A percentile compares a stretch with the other conserved stretches of the same genome.
These are phyloP conservation scores for Colletotrichum orbiculare DNA, from an alignment of 2,329 filamentous ascomycete genomes.

Conservation along the genomic window DNA sequence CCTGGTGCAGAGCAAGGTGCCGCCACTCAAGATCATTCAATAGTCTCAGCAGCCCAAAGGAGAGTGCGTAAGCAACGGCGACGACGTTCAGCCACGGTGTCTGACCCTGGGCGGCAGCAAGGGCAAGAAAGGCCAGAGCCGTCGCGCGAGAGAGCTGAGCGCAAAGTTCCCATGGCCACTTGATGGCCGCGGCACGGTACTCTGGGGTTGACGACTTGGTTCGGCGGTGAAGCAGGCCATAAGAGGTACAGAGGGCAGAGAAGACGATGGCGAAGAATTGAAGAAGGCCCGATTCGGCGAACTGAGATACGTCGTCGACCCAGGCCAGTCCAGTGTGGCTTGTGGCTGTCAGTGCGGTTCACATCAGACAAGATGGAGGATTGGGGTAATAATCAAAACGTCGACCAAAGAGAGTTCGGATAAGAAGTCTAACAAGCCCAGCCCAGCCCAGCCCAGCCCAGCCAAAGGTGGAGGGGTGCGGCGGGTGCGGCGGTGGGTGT, in stretches of 20 bases:
- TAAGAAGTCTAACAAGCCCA: conserved; percentile 6
- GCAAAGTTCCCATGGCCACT: conserved; percentile 54
- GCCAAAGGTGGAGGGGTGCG: background rate
- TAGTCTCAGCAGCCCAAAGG: conserved; percentile 57
- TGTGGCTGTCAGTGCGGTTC: conserved; percentile 11
- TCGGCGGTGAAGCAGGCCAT: conserved; percentile 47
- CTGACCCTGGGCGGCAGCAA: conserved; percentile 48
- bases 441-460: too few species aligned
- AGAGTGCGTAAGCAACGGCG: conserved; percentile 53
- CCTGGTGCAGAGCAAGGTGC: conserved; percentile 58
- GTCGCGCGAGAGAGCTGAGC: conserved; percentile 54
- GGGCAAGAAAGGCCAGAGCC: conserved; percentile 52
- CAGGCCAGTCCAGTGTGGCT: conserved; percentile 42
- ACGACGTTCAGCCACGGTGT: conserved; percentile 51
- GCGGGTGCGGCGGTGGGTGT: background rate
- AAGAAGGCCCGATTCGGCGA: conserved; percentile 54
- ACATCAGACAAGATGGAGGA: background rate
- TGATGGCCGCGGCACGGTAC: conserved; percentile 51
- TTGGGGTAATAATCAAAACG: background rate
- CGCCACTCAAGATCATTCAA: conserved; percentile 56
- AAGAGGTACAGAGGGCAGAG: conserved; percentile 50
- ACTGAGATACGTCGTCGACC: conserved; percentile 50
- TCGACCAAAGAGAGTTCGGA: too few species aligned
- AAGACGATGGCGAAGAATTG: conserved; percentile 51
- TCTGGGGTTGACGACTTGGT: conserved; percentile 42